These are phyloP conservation scores for Ganoderma sp. DNA, from an alignment of 1,284 basidiomycete species.

Conservation along the genomic window DNA sequence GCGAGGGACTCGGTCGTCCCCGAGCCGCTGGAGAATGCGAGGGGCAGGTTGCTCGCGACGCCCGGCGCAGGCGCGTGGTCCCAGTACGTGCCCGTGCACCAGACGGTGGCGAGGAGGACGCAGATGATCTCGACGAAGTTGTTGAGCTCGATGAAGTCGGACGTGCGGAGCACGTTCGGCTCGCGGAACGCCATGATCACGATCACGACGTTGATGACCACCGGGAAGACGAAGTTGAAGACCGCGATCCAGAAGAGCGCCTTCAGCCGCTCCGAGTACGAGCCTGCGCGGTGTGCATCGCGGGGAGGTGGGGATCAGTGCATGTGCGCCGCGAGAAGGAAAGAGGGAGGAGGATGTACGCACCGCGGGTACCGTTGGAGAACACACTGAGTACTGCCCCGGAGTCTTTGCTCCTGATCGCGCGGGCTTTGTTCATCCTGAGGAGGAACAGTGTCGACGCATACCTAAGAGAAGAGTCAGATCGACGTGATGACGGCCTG, in stretches of 20 bases:
- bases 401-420: neutral
- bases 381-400: neutral
- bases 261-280: slow-evolving; percentile 10
- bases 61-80: neutral
- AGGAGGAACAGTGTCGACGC: slow-evolving; percentile 1
- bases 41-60: neutral
- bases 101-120: slow-evolving; percentile 26
- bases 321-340: neutral
- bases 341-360: neutral
- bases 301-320: slow-evolving; percentile 19
- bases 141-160: slow-evolving; percentile 28
- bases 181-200: slow-evolving; percentile 24
- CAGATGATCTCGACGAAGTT: slow-evolving; percentile 31
- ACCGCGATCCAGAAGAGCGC: slow-evolving; percentile 41
- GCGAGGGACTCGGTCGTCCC: neutral
- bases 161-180: slow-evolving; percentile 19
- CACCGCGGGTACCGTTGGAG: neutral
- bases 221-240: slow-evolving; percentile 42
- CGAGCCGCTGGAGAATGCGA: neutral
- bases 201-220: slow-evolving; percentile 37
- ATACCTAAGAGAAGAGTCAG: neutral
- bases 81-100: slow-evolving; percentile 1
- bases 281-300: neutral
- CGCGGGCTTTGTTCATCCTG: neutral
- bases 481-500: neutral